A percentile compares a stretch with the other conserved stretches of the same genome.
Conservation (phyloP, 1,284 basidiomycete genomes). For the Sporisorium iseilematis-ciliati region DNA sequence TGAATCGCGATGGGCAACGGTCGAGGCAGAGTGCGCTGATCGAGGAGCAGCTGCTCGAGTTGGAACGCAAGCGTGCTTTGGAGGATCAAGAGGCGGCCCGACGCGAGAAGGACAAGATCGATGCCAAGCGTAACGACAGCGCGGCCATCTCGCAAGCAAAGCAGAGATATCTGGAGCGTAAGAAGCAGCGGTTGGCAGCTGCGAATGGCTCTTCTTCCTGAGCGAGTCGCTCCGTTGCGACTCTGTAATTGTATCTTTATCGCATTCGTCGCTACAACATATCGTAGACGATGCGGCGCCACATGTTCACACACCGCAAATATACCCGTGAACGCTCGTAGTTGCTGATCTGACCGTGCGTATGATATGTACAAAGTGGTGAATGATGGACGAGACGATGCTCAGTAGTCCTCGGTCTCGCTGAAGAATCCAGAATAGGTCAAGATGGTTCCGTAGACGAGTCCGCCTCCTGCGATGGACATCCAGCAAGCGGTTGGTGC, state of each 20-base stretch:
- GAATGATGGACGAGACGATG: neutral
- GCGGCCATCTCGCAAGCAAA: slow-evolving; percentile 44
- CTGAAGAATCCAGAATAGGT: slow-evolving; percentile 65
- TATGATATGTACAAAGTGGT: slow-evolving; percentile 34
- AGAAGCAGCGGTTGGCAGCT: slow-evolving; percentile 37
- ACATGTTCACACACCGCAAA: neutral
- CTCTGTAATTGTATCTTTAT: neutral
- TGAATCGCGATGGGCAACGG: slow-evolving; percentile 50
- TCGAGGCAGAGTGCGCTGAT: slow-evolving; percentile 49
- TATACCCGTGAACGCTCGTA: slow-evolving; percentile 19
- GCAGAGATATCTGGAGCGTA: slow-evolving; percentile 70
- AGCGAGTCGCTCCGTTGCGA: neutral
- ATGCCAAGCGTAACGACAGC: slow-evolving; percentile 48
- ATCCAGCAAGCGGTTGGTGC: slow-evolving; percentile 86
- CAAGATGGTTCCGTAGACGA: slow-evolving; percentile 88
- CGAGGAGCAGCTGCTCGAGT: slow-evolving; percentile 61
- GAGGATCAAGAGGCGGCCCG: slow-evolving; percentile 36
- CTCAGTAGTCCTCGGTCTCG: slow-evolving; percentile 59
- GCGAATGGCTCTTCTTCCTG: slow-evolving; percentile 2
- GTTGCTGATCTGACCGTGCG: slow-evolving; percentile 8
- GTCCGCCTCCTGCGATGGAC: slow-evolving; percentile 91
- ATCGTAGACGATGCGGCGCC: neutral
- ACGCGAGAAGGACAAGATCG: slow-evolving; percentile 30
- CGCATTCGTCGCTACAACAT: neutral
- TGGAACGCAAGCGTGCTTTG: slow-evolving; percentile 41